Conservation (phyloP, 192 early-diverging fungal genomes). For the Coemansia javaensis region DNA sequence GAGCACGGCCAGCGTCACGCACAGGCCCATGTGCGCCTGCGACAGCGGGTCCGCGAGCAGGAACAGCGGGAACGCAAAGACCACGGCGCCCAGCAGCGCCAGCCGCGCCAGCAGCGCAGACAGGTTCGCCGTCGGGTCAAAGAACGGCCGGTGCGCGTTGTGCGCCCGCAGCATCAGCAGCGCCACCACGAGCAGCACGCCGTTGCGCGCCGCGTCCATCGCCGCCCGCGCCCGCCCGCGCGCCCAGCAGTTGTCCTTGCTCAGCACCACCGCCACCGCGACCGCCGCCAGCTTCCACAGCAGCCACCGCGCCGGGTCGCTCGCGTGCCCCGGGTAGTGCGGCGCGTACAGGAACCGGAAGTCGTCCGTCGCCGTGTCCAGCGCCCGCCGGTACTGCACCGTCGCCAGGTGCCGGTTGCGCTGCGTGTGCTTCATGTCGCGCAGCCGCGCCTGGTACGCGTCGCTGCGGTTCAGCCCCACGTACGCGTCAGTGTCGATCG, state of each 20-base stretch:
- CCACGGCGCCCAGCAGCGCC: constrained; percentile 37
- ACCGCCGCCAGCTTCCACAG: constrained; percentile 54
- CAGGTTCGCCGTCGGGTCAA: constrained; percentile 56
- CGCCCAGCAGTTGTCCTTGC: constrained; percentile 63
- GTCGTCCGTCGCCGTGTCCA: constrained; percentile 55
- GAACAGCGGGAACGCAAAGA: constrained; percentile 55
- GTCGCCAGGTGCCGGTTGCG: constrained; percentile 53
- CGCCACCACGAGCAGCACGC: constrained; percentile 49
- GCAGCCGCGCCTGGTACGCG: constrained; percentile 46
- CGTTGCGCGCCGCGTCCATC: constrained; percentile 50
- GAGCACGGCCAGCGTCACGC: constrained; percentile 47
- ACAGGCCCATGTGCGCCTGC: constrained; percentile 37
- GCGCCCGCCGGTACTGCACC: constrained; percentile 50
- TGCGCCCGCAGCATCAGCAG: constrained; percentile 53
- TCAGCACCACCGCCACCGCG: constrained; percentile 41
- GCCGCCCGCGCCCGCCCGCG: constrained; percentile 36
- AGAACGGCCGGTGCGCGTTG: constrained; percentile 55
- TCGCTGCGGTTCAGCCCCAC: constrained; percentile 42
- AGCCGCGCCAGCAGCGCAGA: constrained; percentile 49
- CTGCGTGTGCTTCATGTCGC: constrained; percentile 39
- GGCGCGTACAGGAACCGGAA: constrained; percentile 60
- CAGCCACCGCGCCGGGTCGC: constrained; percentile 56
- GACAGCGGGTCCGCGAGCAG: constrained; percentile 49
- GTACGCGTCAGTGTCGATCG: constrained; percentile 31
- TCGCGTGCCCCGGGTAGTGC: constrained; percentile 47